phyloP scores from a whole-genome alignment of 192 early-diverging fungal genomes.

The Diversispora eburnea region DNA sequence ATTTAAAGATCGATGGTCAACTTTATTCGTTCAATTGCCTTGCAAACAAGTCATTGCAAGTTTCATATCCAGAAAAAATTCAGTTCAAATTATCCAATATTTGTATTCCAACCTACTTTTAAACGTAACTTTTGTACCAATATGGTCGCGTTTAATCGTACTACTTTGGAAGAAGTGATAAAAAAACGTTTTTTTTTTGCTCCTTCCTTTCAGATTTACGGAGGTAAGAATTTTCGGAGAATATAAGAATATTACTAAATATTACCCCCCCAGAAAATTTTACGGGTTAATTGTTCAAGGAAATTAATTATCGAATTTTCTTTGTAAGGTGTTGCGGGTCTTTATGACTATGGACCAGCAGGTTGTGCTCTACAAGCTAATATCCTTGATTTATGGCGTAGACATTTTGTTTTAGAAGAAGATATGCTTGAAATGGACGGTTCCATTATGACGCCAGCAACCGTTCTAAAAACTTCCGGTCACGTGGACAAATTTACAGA shows the following conservation, averaged over 20 bases:
- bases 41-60: no score
- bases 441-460: conserved; percentile 93
- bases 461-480: conserved; percentile 96
- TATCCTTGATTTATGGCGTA: conserved; percentile 84
- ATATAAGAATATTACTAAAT: neutral
- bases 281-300: neutral
- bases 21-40: no score
- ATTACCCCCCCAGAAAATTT: neutral
- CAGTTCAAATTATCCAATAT: neutral
- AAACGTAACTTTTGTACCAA: neutral
- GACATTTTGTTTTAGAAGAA: conserved; percentile 98
- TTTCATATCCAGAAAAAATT: no score
- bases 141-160: conserved; percentile 38
- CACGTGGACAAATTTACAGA: conserved; percentile 99
- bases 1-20: no score
- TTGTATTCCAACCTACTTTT: conserved; percentile 18
- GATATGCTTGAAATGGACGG: conserved; percentile 99
- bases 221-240: conserved; percentile 53
- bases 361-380: conserved; percentile 91
- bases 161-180: conserved; percentile 56
- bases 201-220: conserved; percentile 93
- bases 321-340: conserved; percentile 79
- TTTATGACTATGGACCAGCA: conserved; percentile 97
- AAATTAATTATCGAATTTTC: neutral
- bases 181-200: conserved; percentile 95